phyloP scores from a whole-genome alignment of 495 filamentous ascomycete genomes.

The Aspergillus saccharolyticus region DNA sequence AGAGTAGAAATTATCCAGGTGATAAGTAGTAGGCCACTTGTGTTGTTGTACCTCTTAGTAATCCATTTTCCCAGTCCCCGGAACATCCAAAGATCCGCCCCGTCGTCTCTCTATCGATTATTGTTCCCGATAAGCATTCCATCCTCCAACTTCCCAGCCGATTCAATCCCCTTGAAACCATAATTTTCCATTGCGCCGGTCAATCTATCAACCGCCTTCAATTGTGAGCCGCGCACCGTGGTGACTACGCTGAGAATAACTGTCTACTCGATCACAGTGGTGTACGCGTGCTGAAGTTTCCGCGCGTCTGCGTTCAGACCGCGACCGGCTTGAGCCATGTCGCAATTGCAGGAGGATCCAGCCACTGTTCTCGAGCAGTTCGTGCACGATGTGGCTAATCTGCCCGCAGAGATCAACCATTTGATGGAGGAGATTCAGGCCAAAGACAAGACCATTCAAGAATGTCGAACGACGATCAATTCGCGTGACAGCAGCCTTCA shows the following conservation, averaged over 20 bases:
- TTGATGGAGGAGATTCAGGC: slow-evolving; percentile 90
- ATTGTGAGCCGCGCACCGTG: no score
- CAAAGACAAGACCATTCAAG: slow-evolving; percentile 76
- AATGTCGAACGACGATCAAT: slow-evolving; percentile 67
- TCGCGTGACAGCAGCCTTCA: slow-evolving; percentile 78
- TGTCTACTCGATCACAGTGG: neutral
- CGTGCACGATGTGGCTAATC: slow-evolving; percentile 82
- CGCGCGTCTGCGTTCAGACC: neutral
- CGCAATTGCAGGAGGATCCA: slow-evolving; percentile 61
- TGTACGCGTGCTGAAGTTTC: neutral
- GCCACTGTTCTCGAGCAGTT: slow-evolving; percentile 90
- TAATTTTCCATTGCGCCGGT: neutral
- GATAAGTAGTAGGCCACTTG: no score
- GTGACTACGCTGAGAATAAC: no score
- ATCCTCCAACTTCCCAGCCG: neutral
- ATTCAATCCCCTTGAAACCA: neutral
- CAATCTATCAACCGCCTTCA: neutral
- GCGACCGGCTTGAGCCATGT: slow-evolving; percentile 20
- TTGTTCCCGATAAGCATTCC: neutral
- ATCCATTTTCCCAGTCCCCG: neutral
- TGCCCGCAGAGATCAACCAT: slow-evolving; percentile 87
- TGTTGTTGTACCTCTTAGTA: neutral
- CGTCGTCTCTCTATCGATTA: neutral
- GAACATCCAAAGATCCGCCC: neutral
- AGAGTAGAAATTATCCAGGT: no score